A percentile compares a stretch with the other conserved stretches of the same genome.
These are phyloP conservation scores for Penicillium sumatraense DNA, from an alignment of 2,329 filamentous ascomycete species.

Conservation along the genomic window DNA sequence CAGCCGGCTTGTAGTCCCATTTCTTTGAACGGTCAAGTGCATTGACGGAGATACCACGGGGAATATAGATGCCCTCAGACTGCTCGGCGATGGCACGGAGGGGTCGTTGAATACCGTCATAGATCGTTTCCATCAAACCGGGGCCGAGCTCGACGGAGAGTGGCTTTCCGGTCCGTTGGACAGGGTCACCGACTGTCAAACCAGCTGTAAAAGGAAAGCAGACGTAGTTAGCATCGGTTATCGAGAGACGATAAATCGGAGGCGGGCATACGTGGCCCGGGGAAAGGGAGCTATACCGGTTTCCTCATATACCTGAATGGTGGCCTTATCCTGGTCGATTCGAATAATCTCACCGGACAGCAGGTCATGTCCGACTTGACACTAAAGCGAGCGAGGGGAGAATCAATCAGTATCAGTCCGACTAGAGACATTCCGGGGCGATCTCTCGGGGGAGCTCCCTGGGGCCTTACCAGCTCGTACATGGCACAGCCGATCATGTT, in stretches of 20 bases:
- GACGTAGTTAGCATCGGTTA: constrained; percentile 16
- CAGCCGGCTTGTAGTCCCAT: constrained; percentile 89
- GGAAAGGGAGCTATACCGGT: constrained; percentile 65
- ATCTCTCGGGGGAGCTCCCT: constrained; percentile 12
- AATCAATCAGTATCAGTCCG: constrained; percentile 4
- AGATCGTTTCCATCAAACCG: constrained; percentile 97
- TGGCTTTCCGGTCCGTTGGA: constrained; percentile 88
- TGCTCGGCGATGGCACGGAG: constrained; percentile 79
- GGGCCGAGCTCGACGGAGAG: constrained; percentile 96
- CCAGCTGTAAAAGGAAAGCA: constrained; percentile 61
- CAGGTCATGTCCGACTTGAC: constrained; percentile 87
- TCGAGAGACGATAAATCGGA: constrained; percentile 6
- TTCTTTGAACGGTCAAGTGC: constrained; percentile 89
- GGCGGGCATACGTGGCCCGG: constrained; percentile 12
- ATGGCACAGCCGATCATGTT: constrained; percentile 99
- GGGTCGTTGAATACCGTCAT: constrained; percentile 97
- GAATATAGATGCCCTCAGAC: constrained; percentile 93
- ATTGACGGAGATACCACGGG: constrained; percentile 86
- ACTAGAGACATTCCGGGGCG: constrained; percentile 4
- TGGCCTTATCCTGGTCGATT: constrained; percentile 92
- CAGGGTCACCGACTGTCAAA: constrained; percentile 93
- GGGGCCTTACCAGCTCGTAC: constrained; percentile 85
- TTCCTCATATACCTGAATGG: constrained; percentile 99
- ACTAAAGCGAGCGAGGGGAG: constrained; percentile 56
- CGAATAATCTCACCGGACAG: constrained; percentile 98